Base-by-base conservation (phyloP, 2,329 filamentous ascomycete genomes). In the Zasmidium citrigriseum region DNA sequence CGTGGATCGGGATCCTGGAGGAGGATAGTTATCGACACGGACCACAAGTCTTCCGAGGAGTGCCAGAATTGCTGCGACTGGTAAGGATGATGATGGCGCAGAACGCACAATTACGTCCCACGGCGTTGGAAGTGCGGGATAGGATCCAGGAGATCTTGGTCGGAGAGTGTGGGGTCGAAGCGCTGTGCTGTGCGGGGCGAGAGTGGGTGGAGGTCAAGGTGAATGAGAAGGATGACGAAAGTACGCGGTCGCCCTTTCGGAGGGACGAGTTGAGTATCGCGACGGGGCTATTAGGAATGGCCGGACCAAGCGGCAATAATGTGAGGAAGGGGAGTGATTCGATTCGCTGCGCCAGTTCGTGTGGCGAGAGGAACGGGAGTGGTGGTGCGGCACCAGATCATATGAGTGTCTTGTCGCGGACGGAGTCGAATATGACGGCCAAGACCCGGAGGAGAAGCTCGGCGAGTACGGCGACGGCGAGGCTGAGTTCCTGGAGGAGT, bases 1-100 rank as follows among this genome's bases (percentile, higher is more conserved):
- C 79, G 14, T 92, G 89, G 89, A 88, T 90, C 77, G 76, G 84
- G 83, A 4, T 72, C 65, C 58, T 72, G 1, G 55, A 65, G 20
- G 63, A 66, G 5, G 70, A 71, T 24, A 67, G 64, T 44, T 51
- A 52, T 16, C 46, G 59, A 9, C 59, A 63, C 16, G 55, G 67
- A 61, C 64, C 67, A n/a, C 55, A 57, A 9, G n/a, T 78, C 73
- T 71, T 63, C 41, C 71, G 73, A 4, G 75, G 73, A 12, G 62
- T 81, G 2, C 76, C 76, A 3, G 71, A 73, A 11, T 68, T 81
- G 7, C 54, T 81, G 29, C 64, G 67, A 4, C 58, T 81, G n/a
- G 63, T 79, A 23, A 70, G 73, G 38, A 68, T 62, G 18, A 81
- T 80, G 77, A 67, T 80, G 51, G 71, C 67, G 54, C 73, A 69